phyloP scores from a whole-genome alignment of 331 rosid genomes.

The Malus hybrid region DNA sequence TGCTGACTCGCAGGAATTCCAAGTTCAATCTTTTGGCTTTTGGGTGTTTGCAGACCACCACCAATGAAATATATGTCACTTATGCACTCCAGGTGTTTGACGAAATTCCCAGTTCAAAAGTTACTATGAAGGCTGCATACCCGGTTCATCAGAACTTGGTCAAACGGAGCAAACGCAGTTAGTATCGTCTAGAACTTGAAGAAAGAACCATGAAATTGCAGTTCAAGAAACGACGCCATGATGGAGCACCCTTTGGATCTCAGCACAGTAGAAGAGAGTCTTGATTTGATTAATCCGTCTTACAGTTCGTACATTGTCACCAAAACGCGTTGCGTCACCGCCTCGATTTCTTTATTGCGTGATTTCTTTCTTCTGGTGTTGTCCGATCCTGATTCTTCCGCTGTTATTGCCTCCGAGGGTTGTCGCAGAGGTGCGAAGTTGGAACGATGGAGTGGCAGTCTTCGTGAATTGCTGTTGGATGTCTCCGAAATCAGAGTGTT shows the following conservation, averaged over 20 bases:
- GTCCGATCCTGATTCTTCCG: too few species aligned
- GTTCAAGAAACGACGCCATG: conserved; percentile 36
- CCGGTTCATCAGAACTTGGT: conserved; percentile 10
- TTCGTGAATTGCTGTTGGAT: too few species aligned
- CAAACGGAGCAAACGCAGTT: conserved; percentile 40
- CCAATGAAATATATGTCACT: too few species aligned
- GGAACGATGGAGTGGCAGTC: too few species aligned
- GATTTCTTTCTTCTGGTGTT: too few species aligned
- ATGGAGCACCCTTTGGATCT: conserved; percentile 31
- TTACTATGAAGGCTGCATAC: neutral
- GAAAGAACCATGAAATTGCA: conserved; percentile 28
- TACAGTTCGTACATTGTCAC: conserved; percentile 75
- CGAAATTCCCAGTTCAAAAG: too few species aligned
- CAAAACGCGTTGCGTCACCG: conserved; percentile 57
- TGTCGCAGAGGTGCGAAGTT: too few species aligned
- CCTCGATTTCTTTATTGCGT: conserved; percentile 30
- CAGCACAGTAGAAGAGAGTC: neutral
- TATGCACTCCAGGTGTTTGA: too few species aligned
- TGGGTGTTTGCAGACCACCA: neutral
- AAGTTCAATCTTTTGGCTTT: conserved; percentile 6
- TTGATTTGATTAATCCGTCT: conserved; percentile 38
- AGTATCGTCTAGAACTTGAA: conserved; percentile 14
- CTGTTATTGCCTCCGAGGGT: too few species aligned
- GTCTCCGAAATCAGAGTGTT: too few species aligned
- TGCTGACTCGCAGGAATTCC: conserved; percentile 27